Base-by-base conservation (phyloP, 352 stramenopile genomes). In the Phytophthora ohioensis region DNA sequence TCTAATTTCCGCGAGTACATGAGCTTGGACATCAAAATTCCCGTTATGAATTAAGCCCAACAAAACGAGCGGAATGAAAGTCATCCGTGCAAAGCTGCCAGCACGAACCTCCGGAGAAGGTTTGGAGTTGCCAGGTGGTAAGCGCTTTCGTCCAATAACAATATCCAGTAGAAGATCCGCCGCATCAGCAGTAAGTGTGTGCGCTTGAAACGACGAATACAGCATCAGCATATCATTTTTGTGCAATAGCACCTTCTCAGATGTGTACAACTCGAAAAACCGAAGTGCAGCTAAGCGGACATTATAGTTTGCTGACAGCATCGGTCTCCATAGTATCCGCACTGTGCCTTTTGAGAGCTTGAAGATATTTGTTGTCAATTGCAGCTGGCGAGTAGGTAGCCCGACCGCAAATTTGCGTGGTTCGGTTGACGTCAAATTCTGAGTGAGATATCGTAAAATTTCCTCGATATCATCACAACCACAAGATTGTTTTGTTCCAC, bases 251-350 rank as follows among this genome's bases (percentile, higher is more conserved):
- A 92, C 77, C 47, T 85, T 90, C 34, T 94, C 84, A 4, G 77
- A 78, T 30, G 81, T 91, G 55, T 93, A 92, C 3, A 81, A 56
- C 64, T 95, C 86, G 42, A 94, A 92, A 2, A 94, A 57, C n/a
- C 65, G 72, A 35, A 95, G 67, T 12, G 77, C 80, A 66, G 85
- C 79, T 5, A 92, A 67, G 5, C 87, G 84, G 17, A 95, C 73
- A 36, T 74, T 78, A 11, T 83, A 73, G 39, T 78, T 71, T 8
- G 71, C 34, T 10, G 75, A 85, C 10, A 80, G 62, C 76, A 96
- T 88, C 34, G 80, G 73, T 21, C 64, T 80, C 86, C 87, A 96
- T 54, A 89, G 78, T 13, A 92, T 38, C 12, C 83, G 77, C 12
- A 93, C 67, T 0, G 87, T 88, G 5, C 85, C 82, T 56, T 93